phyloP scores from a whole-genome alignment of 1,284 basidiomycete species.

The Cystobasidium sp. region DNA sequence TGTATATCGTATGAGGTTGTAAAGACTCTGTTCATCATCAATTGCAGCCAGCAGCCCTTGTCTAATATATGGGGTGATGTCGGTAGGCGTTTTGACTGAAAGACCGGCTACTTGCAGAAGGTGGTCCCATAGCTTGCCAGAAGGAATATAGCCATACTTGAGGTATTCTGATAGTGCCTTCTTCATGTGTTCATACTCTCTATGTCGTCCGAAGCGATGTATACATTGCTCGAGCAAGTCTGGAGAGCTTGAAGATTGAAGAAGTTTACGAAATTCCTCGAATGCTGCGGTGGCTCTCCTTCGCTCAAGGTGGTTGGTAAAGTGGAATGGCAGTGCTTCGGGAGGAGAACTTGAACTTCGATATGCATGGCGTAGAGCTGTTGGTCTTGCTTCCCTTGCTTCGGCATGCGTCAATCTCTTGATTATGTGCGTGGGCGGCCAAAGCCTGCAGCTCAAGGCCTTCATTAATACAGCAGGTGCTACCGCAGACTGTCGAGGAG shows the following conservation, averaged over 20 bases:
- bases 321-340: too few relatives aligned
- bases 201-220: background rate
- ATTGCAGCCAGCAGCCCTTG: conserved; percentile 16
- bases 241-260: background rate
- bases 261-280: conserved; percentile 5
- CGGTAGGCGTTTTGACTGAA: background rate
- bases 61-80: conserved; percentile 7
- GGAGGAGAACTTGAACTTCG: too few relatives aligned
- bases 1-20: conserved; percentile 17
- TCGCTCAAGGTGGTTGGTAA: background rate
- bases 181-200: conserved; percentile 18
- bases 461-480: background rate
- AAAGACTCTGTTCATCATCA: conserved; percentile 20
- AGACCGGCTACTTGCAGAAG: conserved; percentile 9
- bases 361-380: background rate
- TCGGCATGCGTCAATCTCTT: background rate
- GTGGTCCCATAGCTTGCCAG: conserved; percentile 12
- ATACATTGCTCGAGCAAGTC: conserved; percentile 17
- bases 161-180: conserved; percentile 14
- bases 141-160: conserved; percentile 17
- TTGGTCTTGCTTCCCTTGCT: background rate
- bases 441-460: conserved; percentile 2
- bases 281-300: conserved; percentile 1
- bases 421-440: background rate
- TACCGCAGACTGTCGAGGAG: background rate